Evolutionary conservation across 805 yeast genomes (phyloP), one percentile per base, ranked within the genome.

Genomic region (Wickerhamiella musiphila): DNA sequence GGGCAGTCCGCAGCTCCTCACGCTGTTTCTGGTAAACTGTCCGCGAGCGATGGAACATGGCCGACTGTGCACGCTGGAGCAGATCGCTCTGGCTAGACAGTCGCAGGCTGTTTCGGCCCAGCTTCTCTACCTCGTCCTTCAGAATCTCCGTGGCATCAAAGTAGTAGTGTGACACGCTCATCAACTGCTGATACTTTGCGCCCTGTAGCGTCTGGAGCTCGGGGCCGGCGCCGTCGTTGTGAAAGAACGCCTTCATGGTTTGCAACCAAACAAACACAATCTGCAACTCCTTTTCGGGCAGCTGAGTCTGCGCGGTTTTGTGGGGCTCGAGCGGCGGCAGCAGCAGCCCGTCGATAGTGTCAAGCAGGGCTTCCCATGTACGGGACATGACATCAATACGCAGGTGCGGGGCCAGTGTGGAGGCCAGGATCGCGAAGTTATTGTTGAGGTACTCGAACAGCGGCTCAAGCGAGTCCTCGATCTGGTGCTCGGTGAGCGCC

Each of bases 151-250:
- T 53, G 6, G 61, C 57, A 30, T 65, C 57, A 35, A 73, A 78
- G 45, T 78, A 78, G 45, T 68, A 70, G 1, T 65, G 70, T 2
- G 82, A 78, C 6, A 78, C 59, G 18, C 74, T 51, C 38, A 75
- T 52, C 16, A 79, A 51, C 25, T 70, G 65, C 49, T 77, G 79
- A 47, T 76, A 81, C 22, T 66, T 64, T 19, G 63, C 66, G 35
- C 68, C 67, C 38, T 72, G 73, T 44, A 81, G 54, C 6, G 66
- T 67, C 38, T 66, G 70, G 19, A 78, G 42, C 1, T 81, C 66
- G 0, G 90, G 90, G 0, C 93, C 93, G 21, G 73, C 74, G 1
- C 93, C 93, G 28, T 67, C 73, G 45, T 78, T 73, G 49, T 81
- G 70, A 55, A 82, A 81, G 48, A 79, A 81, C 36, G 73, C 84